phyloP scores from a whole-genome alignment of 805 yeast genomes.

The Spathaspora passalidarum region DNA sequence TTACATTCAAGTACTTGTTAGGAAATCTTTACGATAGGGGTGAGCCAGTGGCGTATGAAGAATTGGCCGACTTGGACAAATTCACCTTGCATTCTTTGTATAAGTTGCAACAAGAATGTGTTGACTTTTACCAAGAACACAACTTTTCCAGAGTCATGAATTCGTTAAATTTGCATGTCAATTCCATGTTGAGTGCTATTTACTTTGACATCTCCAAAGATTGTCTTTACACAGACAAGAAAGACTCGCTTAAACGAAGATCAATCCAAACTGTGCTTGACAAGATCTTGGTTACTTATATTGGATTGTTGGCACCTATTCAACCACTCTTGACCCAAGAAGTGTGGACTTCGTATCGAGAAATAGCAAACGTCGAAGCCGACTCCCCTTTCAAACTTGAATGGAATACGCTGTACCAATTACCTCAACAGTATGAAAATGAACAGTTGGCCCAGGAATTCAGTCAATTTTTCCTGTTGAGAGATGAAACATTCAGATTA shows the following conservation, averaged over 20 bases:
- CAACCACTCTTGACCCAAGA: conserved; percentile 85
- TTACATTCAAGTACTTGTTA: conserved; percentile 74
- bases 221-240: conserved; percentile 68
- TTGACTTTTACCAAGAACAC: conserved; percentile 48
- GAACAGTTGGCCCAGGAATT: conserved; percentile 42
- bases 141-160: conserved; percentile 72
- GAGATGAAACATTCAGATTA: conserved; percentile 46
- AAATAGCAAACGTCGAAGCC: conserved; percentile 13
- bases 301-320: conserved; percentile 74
- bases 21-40: conserved; percentile 61
- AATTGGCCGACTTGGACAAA: conserved; percentile 50
- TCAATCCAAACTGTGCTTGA: conserved; percentile 65
- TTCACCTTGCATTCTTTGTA: conserved; percentile 57
- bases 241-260: conserved; percentile 47
- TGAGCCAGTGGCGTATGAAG: conserved; percentile 33
- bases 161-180: conserved; percentile 67
- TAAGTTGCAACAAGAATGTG: conserved; percentile 40
- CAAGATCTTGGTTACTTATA: conserved; percentile 57
- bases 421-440: conserved; percentile 34
- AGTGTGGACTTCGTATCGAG: conserved; percentile 66
- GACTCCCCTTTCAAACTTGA: conserved; percentile 49
- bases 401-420: conserved; percentile 24
- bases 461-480: conserved; percentile 42
- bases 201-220: conserved; percentile 90
- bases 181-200: conserved; percentile 70